phyloP scores from a whole-genome alignment of 2,329 filamentous ascomycete species.

The Alternaria sp. region DNA sequence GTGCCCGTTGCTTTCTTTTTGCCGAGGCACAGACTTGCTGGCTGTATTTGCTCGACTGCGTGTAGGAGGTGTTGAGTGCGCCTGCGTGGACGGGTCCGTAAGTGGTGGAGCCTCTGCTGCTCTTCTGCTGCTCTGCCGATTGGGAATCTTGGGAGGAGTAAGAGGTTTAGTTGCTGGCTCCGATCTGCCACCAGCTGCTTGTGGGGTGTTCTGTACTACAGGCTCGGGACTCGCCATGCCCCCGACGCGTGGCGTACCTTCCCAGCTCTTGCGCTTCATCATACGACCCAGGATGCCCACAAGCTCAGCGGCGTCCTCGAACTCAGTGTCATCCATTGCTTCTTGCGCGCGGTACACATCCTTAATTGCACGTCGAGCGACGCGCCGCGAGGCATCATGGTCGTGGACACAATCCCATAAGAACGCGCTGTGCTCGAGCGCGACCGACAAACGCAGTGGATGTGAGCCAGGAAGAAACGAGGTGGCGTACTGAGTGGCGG shows the following conservation, averaged over 20 bases:
- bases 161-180: slow-evolving; percentile 13
- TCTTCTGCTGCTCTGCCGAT: slow-evolving; percentile 29
- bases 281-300: slow-evolving; percentile 87
- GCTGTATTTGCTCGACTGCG: slow-evolving; percentile 41
- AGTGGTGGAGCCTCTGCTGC: slow-evolving; percentile 37
- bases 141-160: slow-evolving; percentile 19
- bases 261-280: slow-evolving; percentile 70
- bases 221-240: slow-evolving; percentile 40
- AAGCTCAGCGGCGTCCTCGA: slow-evolving; percentile 86
- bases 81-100: slow-evolving; percentile 24
- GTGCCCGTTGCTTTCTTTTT: slow-evolving; percentile 28
- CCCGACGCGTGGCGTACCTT: slow-evolving; percentile 45
- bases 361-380: slow-evolving; percentile 83
- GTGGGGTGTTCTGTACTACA: slow-evolving; percentile 18
- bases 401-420: slow-evolving; percentile 93
- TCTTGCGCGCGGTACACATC: slow-evolving; percentile 92
- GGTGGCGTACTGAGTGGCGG: slow-evolving; percentile 77
- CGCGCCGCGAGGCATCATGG: slow-evolving; percentile 71
- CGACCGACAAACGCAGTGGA: slow-evolving; percentile 85
- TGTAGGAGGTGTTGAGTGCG: slow-evolving; percentile 21
- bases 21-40: slow-evolving; percentile 29
- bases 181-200: slow-evolving; percentile 15
- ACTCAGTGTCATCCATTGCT: slow-evolving; percentile 94
- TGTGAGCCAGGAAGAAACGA: slow-evolving; percentile 83
- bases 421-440: slow-evolving; percentile 91